These are phyloP conservation scores for Hanseniaspora lindneri DNA, from an alignment of 805 yeast species.

Conservation along the genomic window DNA sequence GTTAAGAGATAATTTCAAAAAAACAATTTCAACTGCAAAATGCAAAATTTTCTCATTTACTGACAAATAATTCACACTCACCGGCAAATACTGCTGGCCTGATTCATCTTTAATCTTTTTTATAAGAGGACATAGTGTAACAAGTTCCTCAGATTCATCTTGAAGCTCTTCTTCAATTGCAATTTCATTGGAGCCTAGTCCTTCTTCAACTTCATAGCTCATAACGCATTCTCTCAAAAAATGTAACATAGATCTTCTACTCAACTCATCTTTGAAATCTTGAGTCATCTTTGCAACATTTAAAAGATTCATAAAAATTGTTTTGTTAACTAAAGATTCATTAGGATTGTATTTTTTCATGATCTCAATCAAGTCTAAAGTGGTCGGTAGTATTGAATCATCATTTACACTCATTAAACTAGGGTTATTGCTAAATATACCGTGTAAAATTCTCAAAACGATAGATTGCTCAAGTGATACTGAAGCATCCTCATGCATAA, in stretches of 20 bases:
- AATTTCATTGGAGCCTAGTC: slow-evolving; percentile 37
- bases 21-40: slow-evolving; percentile 38
- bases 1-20: slow-evolving; percentile 58
- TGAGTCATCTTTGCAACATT: slow-evolving; percentile 2
- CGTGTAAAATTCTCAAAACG: slow-evolving; percentile 1
- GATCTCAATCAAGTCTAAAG: slow-evolving; percentile 8
- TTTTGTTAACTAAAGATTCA: not conserved
- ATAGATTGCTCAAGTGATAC: slow-evolving; percentile 5
- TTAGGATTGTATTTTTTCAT: not conserved
- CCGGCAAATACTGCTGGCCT: slow-evolving; percentile 51
- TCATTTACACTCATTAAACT: not conserved
- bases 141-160: slow-evolving; percentile 43
- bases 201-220: slow-evolving; percentile 37
- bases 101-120: slow-evolving; percentile 78
- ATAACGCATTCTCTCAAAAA: slow-evolving; percentile 38
- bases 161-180: slow-evolving; percentile 48
- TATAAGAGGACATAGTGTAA: slow-evolving; percentile 26
- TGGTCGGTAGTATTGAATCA: slow-evolving; percentile 1
- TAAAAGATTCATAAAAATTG: slow-evolving; percentile 7
- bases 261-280: slow-evolving; percentile 66
- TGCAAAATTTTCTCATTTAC: slow-evolving; percentile 41
- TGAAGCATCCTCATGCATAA: not conserved
- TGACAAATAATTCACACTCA: slow-evolving; percentile 45
- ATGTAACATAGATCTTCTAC: slow-evolving; percentile 50
- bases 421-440: not conserved